Evolutionary conservation across 163 green algal genomes (phyloP).

Genomic region (Volvox carteri): DNA sequence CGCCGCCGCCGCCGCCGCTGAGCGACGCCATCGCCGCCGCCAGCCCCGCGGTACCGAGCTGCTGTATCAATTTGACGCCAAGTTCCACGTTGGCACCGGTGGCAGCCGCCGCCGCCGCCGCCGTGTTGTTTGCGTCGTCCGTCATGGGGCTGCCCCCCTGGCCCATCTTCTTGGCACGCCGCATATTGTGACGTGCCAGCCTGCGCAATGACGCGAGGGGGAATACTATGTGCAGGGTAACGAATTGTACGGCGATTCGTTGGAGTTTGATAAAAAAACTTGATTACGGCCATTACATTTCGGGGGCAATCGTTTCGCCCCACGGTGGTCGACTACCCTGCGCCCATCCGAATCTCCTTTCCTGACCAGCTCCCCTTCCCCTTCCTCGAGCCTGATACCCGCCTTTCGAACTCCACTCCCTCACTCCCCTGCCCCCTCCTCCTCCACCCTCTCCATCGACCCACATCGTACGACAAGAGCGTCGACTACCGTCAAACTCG

Average conservation of each 20-base stretch:
- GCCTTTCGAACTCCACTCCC: too few relatives aligned
- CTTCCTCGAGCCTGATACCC: too few relatives aligned
- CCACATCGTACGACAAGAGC: conserved; percentile 77
- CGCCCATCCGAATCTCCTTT: too few relatives aligned
- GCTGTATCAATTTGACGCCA: conserved; percentile 8
- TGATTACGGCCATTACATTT: too few relatives aligned
- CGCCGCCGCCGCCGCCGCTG: background rate
- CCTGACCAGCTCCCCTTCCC: too few relatives aligned
- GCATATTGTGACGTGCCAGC: conserved; percentile 86
- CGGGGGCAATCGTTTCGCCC: too few relatives aligned
- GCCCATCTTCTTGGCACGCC: conserved; percentile 72
- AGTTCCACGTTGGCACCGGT: background rate
- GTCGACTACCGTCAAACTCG: conserved; percentile 87
- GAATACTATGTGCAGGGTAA: too few relatives aligned
- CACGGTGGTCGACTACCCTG: too few relatives aligned
- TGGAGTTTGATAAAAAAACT: too few relatives aligned
- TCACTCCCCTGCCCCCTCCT: too few relatives aligned
- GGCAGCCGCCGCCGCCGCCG: background rate
- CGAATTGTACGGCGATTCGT: too few relatives aligned
- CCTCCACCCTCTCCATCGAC: too few relatives aligned
- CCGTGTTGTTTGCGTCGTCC: conserved; percentile 2
- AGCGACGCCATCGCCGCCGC: conserved; percentile 23
- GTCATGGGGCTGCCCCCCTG: conserved; percentile 13
- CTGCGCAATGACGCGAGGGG: conserved; percentile 25
- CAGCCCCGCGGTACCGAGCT: conserved; percentile 12